Evolutionary conservation across 805 yeast genomes (phyloP).

Genomic region (Candida golubevii): DNA sequence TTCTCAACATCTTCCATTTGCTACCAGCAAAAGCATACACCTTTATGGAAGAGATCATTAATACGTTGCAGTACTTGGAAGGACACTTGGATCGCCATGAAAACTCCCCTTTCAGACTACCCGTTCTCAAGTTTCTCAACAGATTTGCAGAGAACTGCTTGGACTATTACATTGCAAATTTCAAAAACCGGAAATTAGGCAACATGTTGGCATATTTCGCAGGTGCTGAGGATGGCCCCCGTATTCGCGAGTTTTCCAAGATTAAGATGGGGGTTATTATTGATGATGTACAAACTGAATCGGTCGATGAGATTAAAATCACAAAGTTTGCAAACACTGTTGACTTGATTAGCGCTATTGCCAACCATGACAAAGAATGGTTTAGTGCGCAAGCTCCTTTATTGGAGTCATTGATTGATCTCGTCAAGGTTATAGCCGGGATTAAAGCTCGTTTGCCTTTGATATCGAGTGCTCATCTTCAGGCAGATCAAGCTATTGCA

Average conservation of each 20-base stretch:
- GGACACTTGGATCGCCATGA: constrained; percentile 79
- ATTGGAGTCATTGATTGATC: constrained; percentile 38
- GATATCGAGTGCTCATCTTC: constrained; percentile 61
- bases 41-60: constrained; percentile 82
- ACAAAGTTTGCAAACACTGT: constrained; percentile 69
- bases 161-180: constrained; percentile 62
- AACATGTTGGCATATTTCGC: constrained; percentile 65
- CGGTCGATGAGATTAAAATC: constrained; percentile 50
- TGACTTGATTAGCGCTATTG: constrained; percentile 56
- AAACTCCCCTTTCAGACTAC: constrained; percentile 84
- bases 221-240: constrained; percentile 47
- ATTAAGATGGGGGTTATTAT: constrained; percentile 48
- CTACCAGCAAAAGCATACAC: constrained; percentile 90
- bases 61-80: constrained; percentile 73
- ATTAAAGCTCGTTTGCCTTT: constrained; percentile 35
- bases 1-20: constrained; percentile 84
- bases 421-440: constrained; percentile 41
- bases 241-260: constrained; percentile 54
- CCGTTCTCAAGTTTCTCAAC: constrained; percentile 81
- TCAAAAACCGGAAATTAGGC: constrained; percentile 61
- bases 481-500: constrained; percentile 63
- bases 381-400: constrained; percentile 45
- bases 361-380: constrained; percentile 54
- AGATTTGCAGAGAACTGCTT: constrained; percentile 74
- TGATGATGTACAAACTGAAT: constrained; percentile 45